phyloP scores from a whole-genome alignment of 2,329 filamentous ascomycete genomes.

The Corinectria fuckeliana region DNA sequence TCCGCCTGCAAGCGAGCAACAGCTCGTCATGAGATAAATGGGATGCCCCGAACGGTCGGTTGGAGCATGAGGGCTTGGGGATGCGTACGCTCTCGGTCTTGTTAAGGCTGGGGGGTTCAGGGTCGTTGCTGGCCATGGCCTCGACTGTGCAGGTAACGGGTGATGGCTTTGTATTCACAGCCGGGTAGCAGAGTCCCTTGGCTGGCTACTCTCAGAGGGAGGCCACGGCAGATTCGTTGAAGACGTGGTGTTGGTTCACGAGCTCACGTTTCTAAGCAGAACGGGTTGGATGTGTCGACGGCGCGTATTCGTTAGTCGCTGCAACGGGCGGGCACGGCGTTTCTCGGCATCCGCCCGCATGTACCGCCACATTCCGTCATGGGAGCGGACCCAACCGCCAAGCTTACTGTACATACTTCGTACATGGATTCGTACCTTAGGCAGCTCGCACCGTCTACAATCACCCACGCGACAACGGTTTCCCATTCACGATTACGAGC shows the following conservation, averaged over 20 bases:
- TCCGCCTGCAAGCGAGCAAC: slow-evolving; percentile 9
- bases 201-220: not conserved
- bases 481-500: slow-evolving; percentile 1
- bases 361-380: slow-evolving; percentile 27
- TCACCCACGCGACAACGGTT: slow-evolving; percentile 6
- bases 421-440: too few relatives aligned
- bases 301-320: slow-evolving; percentile 6
- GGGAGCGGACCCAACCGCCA: slow-evolving; percentile 20
- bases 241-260: slow-evolving; percentile 15
- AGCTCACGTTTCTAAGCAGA: not conserved
- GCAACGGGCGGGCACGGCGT: slow-evolving; percentile 25
- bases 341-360: slow-evolving; percentile 28
- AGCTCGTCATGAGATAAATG: not conserved
- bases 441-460: not conserved
- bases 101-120: slow-evolving; percentile 42
- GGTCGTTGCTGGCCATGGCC: slow-evolving; percentile 48
- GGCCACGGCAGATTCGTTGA: not conserved
- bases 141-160: not conserved
- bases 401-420: not conserved
- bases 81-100: slow-evolving; percentile 46
- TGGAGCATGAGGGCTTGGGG: not conserved
- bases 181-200: not conserved
- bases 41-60: not conserved
- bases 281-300: not conserved
- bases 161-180: not conserved